phyloP scores from a whole-genome alignment of 805 yeast species.

The Kuraishia hungarica region DNA sequence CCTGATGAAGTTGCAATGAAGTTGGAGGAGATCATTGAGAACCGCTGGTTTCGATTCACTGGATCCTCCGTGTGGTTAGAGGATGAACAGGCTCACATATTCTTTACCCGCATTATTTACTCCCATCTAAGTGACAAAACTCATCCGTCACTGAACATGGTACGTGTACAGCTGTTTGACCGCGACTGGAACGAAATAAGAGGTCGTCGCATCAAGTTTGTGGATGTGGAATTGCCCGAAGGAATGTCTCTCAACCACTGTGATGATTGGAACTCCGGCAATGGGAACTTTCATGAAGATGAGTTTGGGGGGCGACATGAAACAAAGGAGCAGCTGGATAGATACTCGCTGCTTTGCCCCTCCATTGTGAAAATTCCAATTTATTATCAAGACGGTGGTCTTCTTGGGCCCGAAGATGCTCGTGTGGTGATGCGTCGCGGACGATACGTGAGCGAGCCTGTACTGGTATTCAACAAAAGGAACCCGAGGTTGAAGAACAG shows the following conservation, averaged over 20 bases:
- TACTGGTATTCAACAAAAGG: slow-evolving; percentile 33
- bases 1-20: slow-evolving; percentile 1
- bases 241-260: neutral
- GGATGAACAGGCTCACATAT: slow-evolving; percentile 38
- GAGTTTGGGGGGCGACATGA: neutral
- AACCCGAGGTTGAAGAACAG: slow-evolving; percentile 8
- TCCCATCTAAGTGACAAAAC: slow-evolving; percentile 20
- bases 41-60: slow-evolving; percentile 36
- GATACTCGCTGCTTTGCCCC: slow-evolving; percentile 1
- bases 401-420: slow-evolving; percentile 36
- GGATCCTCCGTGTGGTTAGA: slow-evolving; percentile 47
- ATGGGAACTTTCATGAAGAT: no score
- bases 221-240: neutral
- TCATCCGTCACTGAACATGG: slow-evolving; percentile 30
- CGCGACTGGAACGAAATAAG: slow-evolving; percentile 36
- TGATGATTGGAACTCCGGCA: neutral
- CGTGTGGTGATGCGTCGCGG: slow-evolving; percentile 17
- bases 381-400: neutral
- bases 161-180: slow-evolving; percentile 36
- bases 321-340: neutral
- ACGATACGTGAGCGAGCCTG: slow-evolving; percentile 31
- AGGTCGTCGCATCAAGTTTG: slow-evolving; percentile 5
- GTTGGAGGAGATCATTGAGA: neutral
- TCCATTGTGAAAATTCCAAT: slow-evolving; percentile 1
- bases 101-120: slow-evolving; percentile 35